These are phyloP conservation scores for Aspergillus pseudonomiae DNA, from an alignment of 2,329 filamentous ascomycete genomes.

Conservation along the genomic window DNA sequence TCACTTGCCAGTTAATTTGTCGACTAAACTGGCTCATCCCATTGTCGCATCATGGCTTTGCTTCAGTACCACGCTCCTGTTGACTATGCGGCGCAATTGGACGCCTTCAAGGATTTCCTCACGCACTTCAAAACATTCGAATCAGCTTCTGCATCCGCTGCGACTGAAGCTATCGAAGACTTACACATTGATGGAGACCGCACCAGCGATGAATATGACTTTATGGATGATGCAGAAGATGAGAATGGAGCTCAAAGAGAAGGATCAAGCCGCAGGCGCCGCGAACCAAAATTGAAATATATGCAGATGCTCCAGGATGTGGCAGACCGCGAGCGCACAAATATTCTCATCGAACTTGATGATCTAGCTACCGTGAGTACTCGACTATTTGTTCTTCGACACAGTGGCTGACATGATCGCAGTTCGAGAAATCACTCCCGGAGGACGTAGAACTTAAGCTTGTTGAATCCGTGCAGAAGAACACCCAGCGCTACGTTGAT, in stretches of 20 bases:
- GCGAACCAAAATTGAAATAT: constrained; percentile 78
- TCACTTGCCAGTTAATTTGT: constrained; percentile 18
- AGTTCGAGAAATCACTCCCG: constrained; percentile 76
- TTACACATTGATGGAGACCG: constrained; percentile 87
- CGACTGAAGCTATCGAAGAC: constrained; percentile 79
- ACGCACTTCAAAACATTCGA: constrained; percentile 78
- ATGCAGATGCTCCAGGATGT: constrained; percentile 83
- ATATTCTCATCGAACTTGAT: constrained; percentile 86
- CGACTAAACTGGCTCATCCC: constrained; percentile 24
- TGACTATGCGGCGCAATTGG: constrained; percentile 84
- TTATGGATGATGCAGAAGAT: constrained; percentile 81
- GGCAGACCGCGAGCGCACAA: constrained; percentile 74
- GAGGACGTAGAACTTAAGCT: constrained; percentile 68
- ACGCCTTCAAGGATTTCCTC: constrained; percentile 82
- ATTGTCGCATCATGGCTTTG: constrained; percentile 72
- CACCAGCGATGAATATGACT: constrained; percentile 86
- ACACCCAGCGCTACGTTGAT: constrained; percentile 95
- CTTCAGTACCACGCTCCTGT: constrained; percentile 76
- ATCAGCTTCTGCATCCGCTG: constrained; percentile 64
- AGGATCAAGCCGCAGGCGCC: constrained; percentile 54
- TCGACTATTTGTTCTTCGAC: background rate
- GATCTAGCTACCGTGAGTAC: constrained; percentile 71
- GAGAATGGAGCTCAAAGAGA: constrained; percentile 46
- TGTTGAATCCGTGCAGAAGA: constrained; percentile 81
- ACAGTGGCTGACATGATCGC: constrained; percentile 3